Evolutionary conservation across 305 asterid genomes (phyloP).

Genomic region (Fraxinus nigra): DNA sequence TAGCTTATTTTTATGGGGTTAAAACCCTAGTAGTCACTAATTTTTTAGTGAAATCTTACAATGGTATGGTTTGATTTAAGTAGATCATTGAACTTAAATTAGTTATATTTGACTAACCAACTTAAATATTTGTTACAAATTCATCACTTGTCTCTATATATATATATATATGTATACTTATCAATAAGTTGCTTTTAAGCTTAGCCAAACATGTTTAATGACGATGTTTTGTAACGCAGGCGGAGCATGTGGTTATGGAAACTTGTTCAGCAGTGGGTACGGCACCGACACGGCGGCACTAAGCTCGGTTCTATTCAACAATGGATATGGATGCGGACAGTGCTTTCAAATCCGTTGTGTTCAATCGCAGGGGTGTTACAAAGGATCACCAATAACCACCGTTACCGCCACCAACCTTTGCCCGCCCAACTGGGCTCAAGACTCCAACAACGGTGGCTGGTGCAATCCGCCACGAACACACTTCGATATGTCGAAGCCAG

Average conservation of each 20-base stretch:
- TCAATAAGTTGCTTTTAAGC: not conserved
- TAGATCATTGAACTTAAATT: no score
- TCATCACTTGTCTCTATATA: no score
- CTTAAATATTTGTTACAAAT: no score
- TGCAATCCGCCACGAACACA: slow-evolving; percentile 92
- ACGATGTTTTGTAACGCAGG: slow-evolving; percentile 28
- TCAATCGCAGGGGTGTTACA: slow-evolving; percentile 47
- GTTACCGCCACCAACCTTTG: slow-evolving; percentile 86
- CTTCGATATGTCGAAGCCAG: slow-evolving; percentile 89
- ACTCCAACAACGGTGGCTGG: slow-evolving; percentile 90
- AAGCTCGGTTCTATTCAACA: slow-evolving; percentile 65
- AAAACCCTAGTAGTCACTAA: no score
- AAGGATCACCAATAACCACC: slow-evolving; percentile 50
- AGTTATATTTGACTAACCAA: not conserved
- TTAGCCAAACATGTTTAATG: not conserved
- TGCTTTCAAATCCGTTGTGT: slow-evolving; percentile 72
- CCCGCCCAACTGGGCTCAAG: slow-evolving; percentile 85
- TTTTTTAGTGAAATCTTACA: no score
- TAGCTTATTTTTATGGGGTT: no score
- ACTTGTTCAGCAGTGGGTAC: slow-evolving; percentile 58
- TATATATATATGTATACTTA: no score
- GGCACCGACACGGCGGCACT: slow-evolving; percentile 77
- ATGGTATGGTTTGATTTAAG: not conserved
- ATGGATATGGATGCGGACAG: slow-evolving; percentile 85
- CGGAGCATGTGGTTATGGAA: slow-evolving; percentile 94